phyloP scores from a whole-genome alignment of 768 basidiomycete species.

The Dictyophora rubrovolvata region DNA sequence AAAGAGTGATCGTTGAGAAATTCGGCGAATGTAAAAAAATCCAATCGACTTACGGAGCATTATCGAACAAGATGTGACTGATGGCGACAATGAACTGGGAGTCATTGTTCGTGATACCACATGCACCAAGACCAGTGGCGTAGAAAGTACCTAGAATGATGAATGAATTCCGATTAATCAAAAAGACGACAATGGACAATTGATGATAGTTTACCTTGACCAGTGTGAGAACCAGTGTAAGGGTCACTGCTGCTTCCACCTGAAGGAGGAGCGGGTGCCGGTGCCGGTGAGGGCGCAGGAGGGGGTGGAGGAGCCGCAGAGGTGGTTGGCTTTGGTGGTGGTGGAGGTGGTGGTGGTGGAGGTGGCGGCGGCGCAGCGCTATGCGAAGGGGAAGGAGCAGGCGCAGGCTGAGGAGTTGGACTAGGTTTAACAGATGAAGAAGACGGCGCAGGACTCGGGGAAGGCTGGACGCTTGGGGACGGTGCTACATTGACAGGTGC shows the following conservation, averaged over 20 bases:
- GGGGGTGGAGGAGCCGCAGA: background rate
- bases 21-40: background rate
- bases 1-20: background rate
- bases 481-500: background rate
- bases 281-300: background rate
- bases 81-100: constrained; percentile 48
- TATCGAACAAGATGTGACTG: constrained; percentile 45
- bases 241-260: background rate
- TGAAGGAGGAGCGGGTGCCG: background rate
- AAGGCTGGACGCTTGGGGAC: background rate
- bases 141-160: constrained; percentile 43
- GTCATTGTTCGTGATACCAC: constrained; percentile 47
- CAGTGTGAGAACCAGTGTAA: background rate
- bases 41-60: constrained; percentile 39
- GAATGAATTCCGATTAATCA: background rate
- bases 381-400: constrained; percentile 1
- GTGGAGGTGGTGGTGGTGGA: constrained; percentile 35
- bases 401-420: background rate
- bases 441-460: background rate
- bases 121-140: constrained; percentile 50
- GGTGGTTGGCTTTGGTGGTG: constrained; percentile 33
- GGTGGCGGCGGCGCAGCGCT: constrained; percentile 30
- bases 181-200: too few species aligned
- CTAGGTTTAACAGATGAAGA: background rate
- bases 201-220: background rate